Evolutionary conservation across 140 eudicot genomes (phyloP).

Genomic region (Flaveria floridana): DNA sequence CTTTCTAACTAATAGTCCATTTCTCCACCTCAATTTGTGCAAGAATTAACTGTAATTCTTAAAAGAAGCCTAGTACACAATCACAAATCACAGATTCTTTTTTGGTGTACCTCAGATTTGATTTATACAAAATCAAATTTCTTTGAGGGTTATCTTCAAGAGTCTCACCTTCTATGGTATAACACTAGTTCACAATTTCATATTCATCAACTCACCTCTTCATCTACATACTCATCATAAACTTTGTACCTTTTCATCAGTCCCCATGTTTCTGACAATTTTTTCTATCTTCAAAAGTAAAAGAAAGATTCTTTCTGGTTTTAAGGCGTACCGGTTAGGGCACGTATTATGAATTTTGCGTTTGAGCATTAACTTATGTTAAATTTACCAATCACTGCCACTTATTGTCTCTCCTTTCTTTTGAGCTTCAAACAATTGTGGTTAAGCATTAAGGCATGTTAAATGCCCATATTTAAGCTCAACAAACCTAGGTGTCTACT

Average conservation of each 20-base stretch:
- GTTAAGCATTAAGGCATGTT: neutral
- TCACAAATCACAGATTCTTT: neutral
- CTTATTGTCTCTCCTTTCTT: neutral
- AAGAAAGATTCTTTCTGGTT: neutral
- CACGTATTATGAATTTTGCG: neutral
- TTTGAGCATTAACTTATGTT: neutral
- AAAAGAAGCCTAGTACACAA: neutral
- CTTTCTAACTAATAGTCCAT: neutral
- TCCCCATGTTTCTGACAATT: neutral
- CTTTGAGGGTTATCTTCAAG: too few relatives aligned
- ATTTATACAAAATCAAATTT: too few relatives aligned
- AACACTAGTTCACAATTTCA: too few relatives aligned
- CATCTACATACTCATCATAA: too few relatives aligned
- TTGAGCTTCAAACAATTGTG: neutral
- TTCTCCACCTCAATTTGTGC: neutral
- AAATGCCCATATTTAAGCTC: slow-evolving; percentile 1
- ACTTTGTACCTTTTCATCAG: neutral
- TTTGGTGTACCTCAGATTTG: too few relatives aligned
- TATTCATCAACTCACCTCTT: too few relatives aligned
- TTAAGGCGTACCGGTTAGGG: neutral
- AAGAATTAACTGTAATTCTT: neutral
- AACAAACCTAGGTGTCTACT: neutral
- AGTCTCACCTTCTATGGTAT: too few relatives aligned
- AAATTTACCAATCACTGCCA: neutral
- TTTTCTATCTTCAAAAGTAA: neutral